Evolutionary conservation across 352 stramenopile genomes (phyloP), one percentile per base, ranked within the genome.

Genomic region (Aphanomyces invadans): DNA sequence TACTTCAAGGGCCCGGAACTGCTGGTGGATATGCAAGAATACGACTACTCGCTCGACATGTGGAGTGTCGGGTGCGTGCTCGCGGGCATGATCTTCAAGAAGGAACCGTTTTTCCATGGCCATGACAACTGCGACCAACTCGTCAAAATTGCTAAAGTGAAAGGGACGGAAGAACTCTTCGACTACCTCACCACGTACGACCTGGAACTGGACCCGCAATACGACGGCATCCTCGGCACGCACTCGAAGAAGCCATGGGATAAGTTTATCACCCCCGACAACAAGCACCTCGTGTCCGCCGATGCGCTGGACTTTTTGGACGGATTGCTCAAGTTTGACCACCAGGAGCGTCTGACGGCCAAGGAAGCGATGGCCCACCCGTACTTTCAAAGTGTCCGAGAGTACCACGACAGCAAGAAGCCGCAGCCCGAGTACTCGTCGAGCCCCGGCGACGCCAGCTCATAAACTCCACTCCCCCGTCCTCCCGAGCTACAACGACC

Each of bases 31-130:
- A 91, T 99, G 74, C 97, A 99, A 72, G 96, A 99, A 73, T 99
- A 99, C 74, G 97, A 99, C 81, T 99, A 99, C 78, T 97, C 95
- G 45, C 83, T 99, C 44, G 97, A 99, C 75, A 99, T 99, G 96
- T 99, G 97, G 95, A 96, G 83, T 59, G 76, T 99, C 12, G 97
- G 97, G 23, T 99, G 96, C 69, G 98, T 99, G 95, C 98, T 99
- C 74, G 96, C 95, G 23, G 92, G 94, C 23, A 99, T 99, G 96
- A 98, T 99, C 73, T 99, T 99, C 79, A 86, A 95, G 70, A 99
- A 98, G 75, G 97, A 99, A 73, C 97, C 96, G 4, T 99, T 99
- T 73, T 99, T 99, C 79, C 96, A 99, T 73, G 97, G 97, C 44
- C 94, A 98, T 64, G 96, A 99, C 73, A 99, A 99, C 76, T 98